These are phyloP conservation scores for Acanthamoeba divionensis DNA, from an alignment of 208 protist genomes.

Conservation along the genomic window DNA sequence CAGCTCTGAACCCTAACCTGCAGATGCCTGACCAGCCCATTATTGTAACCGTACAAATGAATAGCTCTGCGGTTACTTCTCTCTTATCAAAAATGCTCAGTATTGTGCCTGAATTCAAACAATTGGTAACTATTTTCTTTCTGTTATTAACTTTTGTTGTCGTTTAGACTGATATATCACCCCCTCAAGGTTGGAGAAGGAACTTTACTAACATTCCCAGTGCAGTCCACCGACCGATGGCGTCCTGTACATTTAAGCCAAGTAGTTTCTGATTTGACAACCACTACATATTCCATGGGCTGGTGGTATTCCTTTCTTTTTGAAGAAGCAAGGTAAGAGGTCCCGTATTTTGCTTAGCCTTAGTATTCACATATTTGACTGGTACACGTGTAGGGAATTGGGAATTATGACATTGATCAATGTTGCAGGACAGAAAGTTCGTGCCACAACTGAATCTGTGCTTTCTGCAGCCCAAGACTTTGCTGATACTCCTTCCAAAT, in stretches of 20 bases:
- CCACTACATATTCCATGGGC: neutral
- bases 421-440: neutral
- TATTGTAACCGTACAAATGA: neutral
- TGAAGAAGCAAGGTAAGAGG: too few relatives aligned
- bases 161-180: neutral
- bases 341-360: too few relatives aligned
- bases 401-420: constrained; percentile 11
- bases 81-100: neutral
- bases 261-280: neutral
- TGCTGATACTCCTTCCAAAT: neutral
- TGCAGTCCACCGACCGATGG: neutral
- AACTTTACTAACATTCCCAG: neutral
- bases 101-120: constrained; percentile 23
- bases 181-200: neutral
- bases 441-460: neutral
- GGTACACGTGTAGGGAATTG: too few relatives aligned
- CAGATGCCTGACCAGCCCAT: neutral
- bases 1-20: neutral
- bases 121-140: neutral
- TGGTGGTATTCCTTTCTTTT: constrained; percentile 31
- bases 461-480: neutral
- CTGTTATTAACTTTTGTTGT: neutral
- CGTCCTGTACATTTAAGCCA: neutral
- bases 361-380: too few relatives aligned
- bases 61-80: neutral